Percentiles rank a stretch among this genome's conserved stretches.
Conservation (phyloP, 371 early-diverging fungal genomes). For the Apophysomyces sp. region DNA sequence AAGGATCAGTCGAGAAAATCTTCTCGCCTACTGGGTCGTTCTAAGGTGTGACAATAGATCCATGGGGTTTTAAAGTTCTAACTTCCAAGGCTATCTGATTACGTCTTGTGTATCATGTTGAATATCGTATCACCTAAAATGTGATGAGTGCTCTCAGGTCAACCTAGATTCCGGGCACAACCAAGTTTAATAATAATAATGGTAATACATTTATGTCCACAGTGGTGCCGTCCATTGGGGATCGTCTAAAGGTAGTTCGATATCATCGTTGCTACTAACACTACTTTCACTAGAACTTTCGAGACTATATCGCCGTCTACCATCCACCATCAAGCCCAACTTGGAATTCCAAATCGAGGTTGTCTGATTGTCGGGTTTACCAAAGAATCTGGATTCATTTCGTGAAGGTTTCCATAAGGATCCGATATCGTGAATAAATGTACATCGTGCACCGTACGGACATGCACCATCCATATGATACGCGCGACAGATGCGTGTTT, state of each 20-base stretch:
- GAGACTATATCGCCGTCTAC: neutral
- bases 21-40: too few species aligned
- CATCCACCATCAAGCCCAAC: neutral
- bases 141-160: too few species aligned
- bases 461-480: constrained; percentile 87
- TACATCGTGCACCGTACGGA: constrained; percentile 89
- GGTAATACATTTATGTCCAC: neutral
- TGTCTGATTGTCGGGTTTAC: neutral
- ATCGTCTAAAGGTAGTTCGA: neutral
- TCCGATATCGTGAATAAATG: constrained; percentile 76
- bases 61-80: too few species aligned
- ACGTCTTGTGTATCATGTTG: too few species aligned
- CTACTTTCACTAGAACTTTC: neutral
- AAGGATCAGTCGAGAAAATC: too few species aligned
- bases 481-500: constrained; percentile 81
- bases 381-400: constrained; percentile 18
- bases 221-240: neutral
- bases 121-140: too few species aligned
- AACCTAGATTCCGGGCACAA: neutral
- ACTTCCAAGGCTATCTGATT: too few species aligned
- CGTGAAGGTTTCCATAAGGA: constrained; percentile 7
- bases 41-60: too few species aligned
- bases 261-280: neutral
- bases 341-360: neutral
- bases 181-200: neutral